Evolutionary conservation across 352 stramenopile genomes (phyloP).

Genomic region (Globisporangium lucens): DNA sequence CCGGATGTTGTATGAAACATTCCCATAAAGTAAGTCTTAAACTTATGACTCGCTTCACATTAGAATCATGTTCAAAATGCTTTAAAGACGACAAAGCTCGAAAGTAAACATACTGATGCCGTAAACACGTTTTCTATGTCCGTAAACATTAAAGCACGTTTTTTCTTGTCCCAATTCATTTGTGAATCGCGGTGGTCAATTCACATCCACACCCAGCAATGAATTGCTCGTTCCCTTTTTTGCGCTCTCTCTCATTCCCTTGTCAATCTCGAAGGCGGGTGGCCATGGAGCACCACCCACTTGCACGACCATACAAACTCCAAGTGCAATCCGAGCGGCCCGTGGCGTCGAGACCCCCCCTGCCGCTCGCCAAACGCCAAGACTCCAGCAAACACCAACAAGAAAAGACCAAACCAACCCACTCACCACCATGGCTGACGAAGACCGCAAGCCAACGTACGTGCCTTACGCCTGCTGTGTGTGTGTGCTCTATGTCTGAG

Average conservation of each 20-base stretch:
- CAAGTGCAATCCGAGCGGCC: constrained; percentile 37
- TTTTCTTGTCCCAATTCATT: background rate
- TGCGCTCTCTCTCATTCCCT: background rate
- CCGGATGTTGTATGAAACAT: no score
- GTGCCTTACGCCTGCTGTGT: constrained; percentile 9
- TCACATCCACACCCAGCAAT: background rate
- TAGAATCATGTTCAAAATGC: no score
- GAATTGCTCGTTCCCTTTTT: constrained; percentile 1
- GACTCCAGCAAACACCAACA: constrained; percentile 26
- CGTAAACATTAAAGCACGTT: no score
- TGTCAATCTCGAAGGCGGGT: constrained; percentile 7
- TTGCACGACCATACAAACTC: constrained; percentile 60
- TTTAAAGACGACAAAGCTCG: no score
- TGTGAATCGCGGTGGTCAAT: background rate
- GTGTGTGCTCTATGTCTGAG: background rate
- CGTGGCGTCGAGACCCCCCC: constrained; percentile 14
- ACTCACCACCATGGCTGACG: constrained; percentile 66
- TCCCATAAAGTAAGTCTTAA: no score
- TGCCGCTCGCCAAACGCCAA: constrained; percentile 21
- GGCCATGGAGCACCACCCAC: constrained; percentile 41
- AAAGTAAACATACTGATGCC: no score
- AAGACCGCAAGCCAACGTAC: constrained; percentile 73
- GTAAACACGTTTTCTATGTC: no score
- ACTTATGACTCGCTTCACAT: no score
- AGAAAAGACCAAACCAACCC: constrained; percentile 21